Conservation (phyloP, 108 stramenopile genomes). For the Nitzschia sp. region DNA sequence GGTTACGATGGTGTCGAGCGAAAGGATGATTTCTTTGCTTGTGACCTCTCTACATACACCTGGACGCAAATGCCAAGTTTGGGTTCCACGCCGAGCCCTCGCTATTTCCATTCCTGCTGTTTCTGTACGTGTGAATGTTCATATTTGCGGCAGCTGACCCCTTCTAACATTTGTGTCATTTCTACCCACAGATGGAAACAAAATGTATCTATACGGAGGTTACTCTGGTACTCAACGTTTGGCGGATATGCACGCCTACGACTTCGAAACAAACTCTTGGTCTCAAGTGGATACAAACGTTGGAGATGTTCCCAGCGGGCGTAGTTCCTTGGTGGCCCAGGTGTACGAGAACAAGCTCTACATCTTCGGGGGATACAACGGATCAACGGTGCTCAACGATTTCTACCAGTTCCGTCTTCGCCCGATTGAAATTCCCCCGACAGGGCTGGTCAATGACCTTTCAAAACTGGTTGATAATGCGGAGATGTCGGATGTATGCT, state of each 20-base stretch:
- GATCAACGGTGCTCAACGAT: constrained; percentile 87
- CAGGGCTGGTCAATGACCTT: constrained; percentile 79
- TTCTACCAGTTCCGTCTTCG: constrained; percentile 91
- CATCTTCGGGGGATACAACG: constrained; percentile 84
- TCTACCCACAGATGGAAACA: constrained; percentile 54
- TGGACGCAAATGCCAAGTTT: constrained; percentile 87
- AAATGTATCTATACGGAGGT: constrained; percentile 89
- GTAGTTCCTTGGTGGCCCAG: constrained; percentile 89
- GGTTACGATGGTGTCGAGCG: constrained; percentile 92
- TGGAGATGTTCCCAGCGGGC: constrained; percentile 79
- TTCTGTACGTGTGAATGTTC: constrained; percentile 28
- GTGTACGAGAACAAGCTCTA: constrained; percentile 85
- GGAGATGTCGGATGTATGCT: constrained; percentile 86
- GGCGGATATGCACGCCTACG: constrained; percentile 82
- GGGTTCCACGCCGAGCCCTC: constrained; percentile 79
- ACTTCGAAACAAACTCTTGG: constrained; percentile 81
- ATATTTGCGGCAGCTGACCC: not conserved
- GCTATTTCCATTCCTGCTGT: constrained; percentile 94
- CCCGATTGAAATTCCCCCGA: constrained; percentile 74
- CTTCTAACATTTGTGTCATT: not conserved
- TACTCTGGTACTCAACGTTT: constrained; percentile 86
- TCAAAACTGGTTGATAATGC: constrained; percentile 66
- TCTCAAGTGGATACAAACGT: constrained; percentile 59
- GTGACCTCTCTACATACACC: constrained; percentile 76
- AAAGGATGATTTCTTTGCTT: constrained; percentile 90